Conservation (phyloP, 305 asterid genomes). For the Rubia tinctorum region DNA sequence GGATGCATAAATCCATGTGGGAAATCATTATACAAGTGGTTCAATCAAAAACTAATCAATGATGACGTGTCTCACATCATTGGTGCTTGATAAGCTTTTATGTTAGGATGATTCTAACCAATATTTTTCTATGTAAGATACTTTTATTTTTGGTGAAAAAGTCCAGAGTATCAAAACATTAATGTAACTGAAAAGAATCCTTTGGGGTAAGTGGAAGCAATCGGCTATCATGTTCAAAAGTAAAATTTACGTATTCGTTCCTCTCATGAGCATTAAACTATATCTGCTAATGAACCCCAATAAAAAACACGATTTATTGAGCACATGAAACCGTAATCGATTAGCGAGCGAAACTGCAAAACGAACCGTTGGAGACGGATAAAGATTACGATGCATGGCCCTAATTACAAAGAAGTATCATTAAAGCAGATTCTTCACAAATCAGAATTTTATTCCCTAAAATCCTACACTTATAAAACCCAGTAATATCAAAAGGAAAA, state of each 20-base stretch:
- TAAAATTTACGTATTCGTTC: background rate
- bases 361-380: constrained; percentile 38
- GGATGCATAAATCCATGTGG: too few relatives aligned
- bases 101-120: too few relatives aligned
- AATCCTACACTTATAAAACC: constrained; percentile 37
- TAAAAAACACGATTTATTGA: background rate
- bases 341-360: background rate
- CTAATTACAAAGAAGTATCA: constrained; percentile 43
- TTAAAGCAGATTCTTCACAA: constrained; percentile 36
- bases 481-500: constrained; percentile 6
- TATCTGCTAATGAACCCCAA: background rate
- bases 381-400: constrained; percentile 21
- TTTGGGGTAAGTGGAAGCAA: background rate
- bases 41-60: too few relatives aligned
- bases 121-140: too few relatives aligned
- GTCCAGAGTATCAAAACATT: background rate
- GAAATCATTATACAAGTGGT: too few relatives aligned
- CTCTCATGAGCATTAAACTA: background rate
- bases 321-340: background rate
- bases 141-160: background rate
- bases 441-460: constrained; percentile 36
- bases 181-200: background rate
- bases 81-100: too few relatives aligned
- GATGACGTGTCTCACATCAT: too few relatives aligned
- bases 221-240: background rate